Conservation (phyloP, 192 early-diverging fungal genomes). For the Oehlia diaphana region DNA sequence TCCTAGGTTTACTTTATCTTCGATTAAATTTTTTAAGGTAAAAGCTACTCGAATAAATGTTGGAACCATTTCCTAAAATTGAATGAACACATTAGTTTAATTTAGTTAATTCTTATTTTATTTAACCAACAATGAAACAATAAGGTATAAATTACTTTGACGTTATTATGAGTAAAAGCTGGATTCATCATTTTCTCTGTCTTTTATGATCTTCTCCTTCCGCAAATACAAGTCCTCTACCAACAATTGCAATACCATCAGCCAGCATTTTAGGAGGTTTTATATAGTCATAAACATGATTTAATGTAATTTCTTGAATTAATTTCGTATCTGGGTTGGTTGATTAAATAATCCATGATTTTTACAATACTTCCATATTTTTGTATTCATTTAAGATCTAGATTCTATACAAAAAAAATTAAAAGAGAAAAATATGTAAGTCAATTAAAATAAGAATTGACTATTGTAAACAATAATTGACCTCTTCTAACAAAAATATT, state of each 20-base stretch:
- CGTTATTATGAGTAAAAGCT: slow-evolving; percentile 44
- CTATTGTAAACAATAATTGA: no score
- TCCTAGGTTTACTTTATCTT: slow-evolving; percentile 27
- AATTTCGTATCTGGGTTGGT: slow-evolving; percentile 42
- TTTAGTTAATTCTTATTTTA: no score
- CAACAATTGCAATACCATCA: slow-evolving; percentile 33
- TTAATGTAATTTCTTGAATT: slow-evolving; percentile 46
- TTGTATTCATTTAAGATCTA: slow-evolving; percentile 37
- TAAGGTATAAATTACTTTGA: slow-evolving; percentile 30
- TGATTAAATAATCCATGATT: slow-evolving; percentile 45
- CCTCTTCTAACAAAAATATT: no score
- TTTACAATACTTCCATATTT: slow-evolving; percentile 50
- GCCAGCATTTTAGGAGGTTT: slow-evolving; percentile 36
- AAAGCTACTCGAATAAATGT: slow-evolving; percentile 35
- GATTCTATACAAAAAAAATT: not conserved
- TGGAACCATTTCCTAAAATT: slow-evolving; percentile 15
- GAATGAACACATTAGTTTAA: no score
- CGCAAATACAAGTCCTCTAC: slow-evolving; percentile 49
- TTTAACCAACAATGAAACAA: slow-evolving; percentile 13
- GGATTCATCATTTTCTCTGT: slow-evolving; percentile 60
- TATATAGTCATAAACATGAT: slow-evolving; percentile 46
- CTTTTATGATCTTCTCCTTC: slow-evolving; percentile 51
- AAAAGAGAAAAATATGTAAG: no score
- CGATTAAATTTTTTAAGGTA: slow-evolving; percentile 39
- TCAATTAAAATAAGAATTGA: no score